Percentiles rank a stretch among this genome's conserved stretches.
These are phyloP conservation scores for Kwoniella shandongensis DNA, from an alignment of 768 basidiomycete genomes.

Conservation along the genomic window DNA sequence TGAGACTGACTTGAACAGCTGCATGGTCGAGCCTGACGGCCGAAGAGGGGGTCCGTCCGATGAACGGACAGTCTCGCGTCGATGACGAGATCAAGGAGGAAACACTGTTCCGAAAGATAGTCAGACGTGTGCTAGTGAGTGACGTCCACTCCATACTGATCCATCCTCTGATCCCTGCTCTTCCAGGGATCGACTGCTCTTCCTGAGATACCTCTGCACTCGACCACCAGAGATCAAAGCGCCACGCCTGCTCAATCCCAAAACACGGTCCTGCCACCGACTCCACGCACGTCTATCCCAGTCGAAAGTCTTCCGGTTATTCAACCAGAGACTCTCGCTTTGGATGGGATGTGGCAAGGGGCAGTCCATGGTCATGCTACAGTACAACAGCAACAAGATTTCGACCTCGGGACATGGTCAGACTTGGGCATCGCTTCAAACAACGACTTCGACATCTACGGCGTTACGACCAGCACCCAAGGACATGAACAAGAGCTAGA, in stretches of 20 bases:
- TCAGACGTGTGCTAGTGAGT: background rate
- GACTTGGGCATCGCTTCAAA: background rate
- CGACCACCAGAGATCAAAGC: too few relatives aligned
- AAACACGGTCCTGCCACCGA: too few relatives aligned
- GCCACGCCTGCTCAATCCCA: too few relatives aligned
- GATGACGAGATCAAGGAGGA: background rate
- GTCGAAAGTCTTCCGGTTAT: too few relatives aligned
- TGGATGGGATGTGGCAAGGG: slow-evolving; percentile 5
- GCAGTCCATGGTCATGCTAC: slow-evolving; percentile 1
- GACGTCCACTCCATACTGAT: background rate
- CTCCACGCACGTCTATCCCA: too few relatives aligned
- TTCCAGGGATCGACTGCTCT: too few relatives aligned
- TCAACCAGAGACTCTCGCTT: background rate
- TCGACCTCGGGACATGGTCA: background rate
- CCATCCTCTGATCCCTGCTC: too few relatives aligned
- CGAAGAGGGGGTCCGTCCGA: background rate
- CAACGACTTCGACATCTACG: background rate
- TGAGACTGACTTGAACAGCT: background rate
- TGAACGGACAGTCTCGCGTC: background rate
- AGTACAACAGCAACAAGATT: background rate
- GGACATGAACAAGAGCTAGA: background rate
- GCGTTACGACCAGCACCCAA: background rate
- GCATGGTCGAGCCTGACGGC: background rate
- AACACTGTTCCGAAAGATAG: background rate
- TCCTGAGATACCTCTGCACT: too few relatives aligned